These are phyloP conservation scores for Teunomyces gatunensis DNA, from an alignment of 805 yeast species.

Conservation along the genomic window DNA sequence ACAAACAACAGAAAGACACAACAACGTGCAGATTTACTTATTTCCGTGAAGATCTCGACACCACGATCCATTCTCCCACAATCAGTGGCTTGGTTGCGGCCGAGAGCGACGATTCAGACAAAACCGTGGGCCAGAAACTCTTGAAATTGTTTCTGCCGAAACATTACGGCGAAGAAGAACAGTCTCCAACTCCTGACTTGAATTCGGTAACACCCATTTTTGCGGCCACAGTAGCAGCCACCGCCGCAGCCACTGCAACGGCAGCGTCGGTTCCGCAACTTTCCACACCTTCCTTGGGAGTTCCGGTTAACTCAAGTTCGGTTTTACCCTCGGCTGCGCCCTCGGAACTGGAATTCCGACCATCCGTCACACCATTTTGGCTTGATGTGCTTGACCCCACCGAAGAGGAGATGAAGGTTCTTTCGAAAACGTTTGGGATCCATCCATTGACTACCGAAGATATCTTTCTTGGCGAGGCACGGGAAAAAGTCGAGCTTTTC, in stretches of 20 bases:
- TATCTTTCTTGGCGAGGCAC: constrained; percentile 85
- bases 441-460: constrained; percentile 97
- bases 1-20: constrained; percentile 1
- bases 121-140: constrained; percentile 36
- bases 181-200: not conserved
- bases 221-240: too few species aligned
- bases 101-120: not conserved
- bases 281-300: not conserved
- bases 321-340: constrained; percentile 9
- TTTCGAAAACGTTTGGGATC: constrained; percentile 87
- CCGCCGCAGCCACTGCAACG: too few species aligned
- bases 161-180: constrained; percentile 24
- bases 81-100: constrained; percentile 62
- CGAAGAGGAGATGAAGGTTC: constrained; percentile 92
- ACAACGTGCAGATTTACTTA: constrained; percentile 72
- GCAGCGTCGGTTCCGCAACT: not conserved
- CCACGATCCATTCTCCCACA: constrained; percentile 88
- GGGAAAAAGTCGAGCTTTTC: constrained; percentile 93
- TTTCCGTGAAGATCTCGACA: constrained; percentile 82
- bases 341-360: constrained; percentile 6
- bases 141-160: constrained; percentile 59
- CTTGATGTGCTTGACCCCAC: constrained; percentile 89
- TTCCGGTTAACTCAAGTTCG: not conserved
- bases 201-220: too few species aligned
- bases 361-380: constrained; percentile 52